Evolutionary conservation across 129 eudicot genomes (phyloP), one percentile per base, ranked within the genome.

Genomic region (Deinandra increscens): DNA sequence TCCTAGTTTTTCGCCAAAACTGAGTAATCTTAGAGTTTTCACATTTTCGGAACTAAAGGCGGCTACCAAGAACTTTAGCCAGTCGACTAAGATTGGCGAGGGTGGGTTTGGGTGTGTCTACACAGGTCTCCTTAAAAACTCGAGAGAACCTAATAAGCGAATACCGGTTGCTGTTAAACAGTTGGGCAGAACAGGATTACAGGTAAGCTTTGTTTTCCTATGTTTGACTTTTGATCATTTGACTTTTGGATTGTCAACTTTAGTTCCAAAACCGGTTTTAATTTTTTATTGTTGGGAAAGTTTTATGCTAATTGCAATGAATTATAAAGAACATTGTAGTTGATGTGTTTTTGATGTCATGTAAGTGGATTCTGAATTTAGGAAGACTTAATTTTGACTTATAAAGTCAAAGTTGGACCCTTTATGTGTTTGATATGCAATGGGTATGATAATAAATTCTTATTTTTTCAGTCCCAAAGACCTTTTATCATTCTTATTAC

Each of bases 41-140:
- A 84, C 97, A n/a, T 87, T 76, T 71, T 74, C 95, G 7, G 97
- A 93, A 60, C 85, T 93, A 70, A 93, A 85, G 71, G 56, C 82
- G n/a, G 90, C 81, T 41, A 86, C 98, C 31, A 89, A 81, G 76
- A 83, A 81, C 76, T 93, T 93, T 55, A 87, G 85, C 63, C 82
- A 85, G 9, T 82, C 90, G 3, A 73, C 91, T 13, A 93, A 86
- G 77, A 78, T 93, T 9, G 98, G 98, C 1, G 98, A 93, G 48
- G 98, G 98, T 15, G 98, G 98, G 44, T 93, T 93, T 75, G 98
- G 98, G 43, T 89, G 90, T 75, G 98, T 93, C 39, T 93, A 64
- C 70, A 83, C 74, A 49, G 97, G 97, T 7, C 45, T 71, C 1
- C 79, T 93, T 7, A 93, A 83, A 79, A 78, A 66, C 45, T 78